A percentile compares a stretch with the other conserved stretches of the same genome.
Evolutionary conservation across 306 rosid genomes (phyloP).

Genomic region (Prunus kanzakura): DNA sequence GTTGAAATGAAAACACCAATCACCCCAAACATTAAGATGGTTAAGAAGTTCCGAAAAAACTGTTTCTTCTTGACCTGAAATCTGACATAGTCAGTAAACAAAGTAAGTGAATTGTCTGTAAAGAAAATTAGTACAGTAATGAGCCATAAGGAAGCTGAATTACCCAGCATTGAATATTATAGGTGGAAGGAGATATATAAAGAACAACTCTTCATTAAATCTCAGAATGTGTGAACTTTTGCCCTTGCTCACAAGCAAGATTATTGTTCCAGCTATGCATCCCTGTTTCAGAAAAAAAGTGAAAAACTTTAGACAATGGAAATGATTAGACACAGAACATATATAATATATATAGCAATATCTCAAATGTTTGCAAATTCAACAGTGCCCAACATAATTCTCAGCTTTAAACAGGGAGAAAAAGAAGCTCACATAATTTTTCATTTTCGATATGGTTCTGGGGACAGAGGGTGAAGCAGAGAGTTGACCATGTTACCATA

Average conservation of each 20-base stretch:
- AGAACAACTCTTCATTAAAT: constrained; percentile 79
- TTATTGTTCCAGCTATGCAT: constrained; percentile 49
- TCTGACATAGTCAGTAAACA: constrained; percentile 31
- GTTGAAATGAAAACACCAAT: constrained; percentile 78
- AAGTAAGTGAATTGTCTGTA: not conserved
- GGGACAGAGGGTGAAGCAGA: not conserved
- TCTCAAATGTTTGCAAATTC: not conserved
- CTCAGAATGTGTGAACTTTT: constrained; percentile 74
- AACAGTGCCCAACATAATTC: not conserved
- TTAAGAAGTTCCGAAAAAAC: constrained; percentile 80
- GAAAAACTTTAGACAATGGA: not conserved
- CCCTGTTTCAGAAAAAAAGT: constrained; percentile 42
- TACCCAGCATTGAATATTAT: constrained; percentile 98
- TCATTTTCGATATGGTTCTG: too few relatives aligned
- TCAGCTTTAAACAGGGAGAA: not conserved
- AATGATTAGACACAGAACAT: not conserved
- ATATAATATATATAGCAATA: not conserved
- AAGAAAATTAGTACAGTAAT: not conserved
- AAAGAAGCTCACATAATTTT: too few relatives aligned
- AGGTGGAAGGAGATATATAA: constrained; percentile 95
- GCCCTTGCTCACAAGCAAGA: constrained; percentile 63
- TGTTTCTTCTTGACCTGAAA: constrained; percentile 98
- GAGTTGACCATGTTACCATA: not conserved
- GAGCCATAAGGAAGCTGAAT: constrained; percentile 9
- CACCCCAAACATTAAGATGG: constrained; percentile 86